Percentiles rank a stretch among this genome's conserved stretches.
These are phyloP conservation scores for Ambispora gerdemannii DNA, from an alignment of 192 early-diverging fungal species.

Conservation along the genomic window DNA sequence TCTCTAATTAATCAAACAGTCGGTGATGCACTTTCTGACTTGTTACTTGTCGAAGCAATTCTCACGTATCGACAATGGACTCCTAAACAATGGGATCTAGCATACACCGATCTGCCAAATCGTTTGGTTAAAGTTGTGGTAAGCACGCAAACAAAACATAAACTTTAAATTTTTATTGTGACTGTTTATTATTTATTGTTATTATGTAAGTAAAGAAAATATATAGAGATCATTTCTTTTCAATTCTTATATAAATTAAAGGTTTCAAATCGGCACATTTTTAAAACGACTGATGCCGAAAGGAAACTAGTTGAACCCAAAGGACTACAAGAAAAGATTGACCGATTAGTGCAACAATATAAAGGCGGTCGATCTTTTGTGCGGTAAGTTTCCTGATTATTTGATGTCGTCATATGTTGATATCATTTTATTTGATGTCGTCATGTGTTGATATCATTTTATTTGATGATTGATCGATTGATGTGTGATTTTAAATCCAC, in stretches of 20 bases:
- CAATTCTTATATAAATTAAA: constrained; percentile 21
- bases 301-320: constrained; percentile 83
- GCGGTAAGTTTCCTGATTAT: constrained; percentile 58
- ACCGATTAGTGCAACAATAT: constrained; percentile 80
- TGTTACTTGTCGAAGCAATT: constrained; percentile 93
- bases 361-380: constrained; percentile 91
- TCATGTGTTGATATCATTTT: neutral
- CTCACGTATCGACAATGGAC: constrained; percentile 79
- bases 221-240: too few relatives aligned
- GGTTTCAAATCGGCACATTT: constrained; percentile 74
- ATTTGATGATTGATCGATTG: neutral
- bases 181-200: too few relatives aligned
- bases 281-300: constrained; percentile 97
- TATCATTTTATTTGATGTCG: neutral
- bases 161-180: neutral
- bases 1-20: constrained; percentile 99
- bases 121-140: constrained; percentile 96
- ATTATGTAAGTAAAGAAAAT: too few relatives aligned
- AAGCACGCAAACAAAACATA: constrained; percentile 2
- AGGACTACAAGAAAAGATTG: constrained; percentile 83
- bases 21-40: constrained; percentile 96
- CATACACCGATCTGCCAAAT: constrained; percentile 94
- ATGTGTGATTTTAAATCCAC: neutral
- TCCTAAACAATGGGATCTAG: constrained; percentile 83
- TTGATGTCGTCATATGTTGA: too few relatives aligned